These are phyloP conservation scores for Scedosporium aurantiacum DNA, from an alignment of 2,329 filamentous ascomycete genomes.

Conservation along the genomic window DNA sequence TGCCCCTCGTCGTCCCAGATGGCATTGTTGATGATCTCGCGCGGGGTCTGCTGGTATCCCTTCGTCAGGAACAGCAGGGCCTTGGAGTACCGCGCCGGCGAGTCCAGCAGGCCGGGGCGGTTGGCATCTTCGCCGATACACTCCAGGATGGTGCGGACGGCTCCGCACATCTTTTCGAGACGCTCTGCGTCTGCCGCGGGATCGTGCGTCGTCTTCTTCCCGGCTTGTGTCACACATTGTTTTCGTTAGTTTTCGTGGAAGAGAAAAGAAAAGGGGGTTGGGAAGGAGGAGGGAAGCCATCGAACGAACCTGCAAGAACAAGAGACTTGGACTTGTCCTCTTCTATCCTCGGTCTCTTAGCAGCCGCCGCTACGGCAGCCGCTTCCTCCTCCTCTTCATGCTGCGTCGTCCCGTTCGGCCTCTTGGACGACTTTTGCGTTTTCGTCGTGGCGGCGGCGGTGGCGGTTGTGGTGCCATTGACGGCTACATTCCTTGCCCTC, in stretches of 20 bases:
- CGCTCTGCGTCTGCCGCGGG: slow-evolving; percentile 38
- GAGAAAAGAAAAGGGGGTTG: neutral
- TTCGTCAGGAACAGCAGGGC: slow-evolving; percentile 94
- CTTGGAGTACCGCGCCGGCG: slow-evolving; percentile 82
- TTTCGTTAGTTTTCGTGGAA: neutral
- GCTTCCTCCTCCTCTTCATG: slow-evolving; percentile 3
- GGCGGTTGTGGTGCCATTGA: neutral
- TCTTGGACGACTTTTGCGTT: slow-evolving; percentile 1
- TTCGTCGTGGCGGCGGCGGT: slow-evolving; percentile 5
- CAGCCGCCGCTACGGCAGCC: neutral
- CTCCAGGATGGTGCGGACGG: slow-evolving; percentile 55
- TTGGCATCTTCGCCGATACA: slow-evolving; percentile 59
- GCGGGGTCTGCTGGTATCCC: slow-evolving; percentile 90
- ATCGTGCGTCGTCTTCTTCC: neutral
- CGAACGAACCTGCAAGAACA: neutral
- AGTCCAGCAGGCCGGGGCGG: slow-evolving; percentile 52
- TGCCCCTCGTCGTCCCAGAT: slow-evolving; percentile 76
- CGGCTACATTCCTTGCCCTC: neutral
- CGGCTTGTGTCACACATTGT: neutral
- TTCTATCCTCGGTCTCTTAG: slow-evolving; percentile 3
- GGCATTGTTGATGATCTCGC: slow-evolving; percentile 83
- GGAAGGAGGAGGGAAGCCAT: neutral
- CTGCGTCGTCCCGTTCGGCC: neutral
- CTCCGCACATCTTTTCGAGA: slow-evolving; percentile 47
- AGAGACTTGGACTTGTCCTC: slow-evolving; percentile 2